phyloP scores from a whole-genome alignment of 805 yeast species.

The Metschnikowia continentalis region DNA sequence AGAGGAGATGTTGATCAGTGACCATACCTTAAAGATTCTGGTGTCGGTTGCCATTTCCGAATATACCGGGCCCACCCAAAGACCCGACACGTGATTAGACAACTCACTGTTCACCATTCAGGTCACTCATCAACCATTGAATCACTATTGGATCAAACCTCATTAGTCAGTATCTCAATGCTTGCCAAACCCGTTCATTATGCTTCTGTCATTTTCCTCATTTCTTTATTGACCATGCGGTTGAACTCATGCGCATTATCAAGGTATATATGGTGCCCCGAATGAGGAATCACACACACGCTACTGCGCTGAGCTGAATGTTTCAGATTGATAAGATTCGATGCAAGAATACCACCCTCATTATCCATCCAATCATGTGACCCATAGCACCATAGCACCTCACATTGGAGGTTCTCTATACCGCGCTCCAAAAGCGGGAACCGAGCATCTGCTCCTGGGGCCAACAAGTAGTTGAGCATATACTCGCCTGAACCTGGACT shows the following conservation, averaged over 20 bases:
- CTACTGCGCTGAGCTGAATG: slow-evolving; percentile 18
- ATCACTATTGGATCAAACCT: no score
- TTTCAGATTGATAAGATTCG: slow-evolving; percentile 27
- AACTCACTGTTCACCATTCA: background rate
- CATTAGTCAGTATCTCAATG: no score
- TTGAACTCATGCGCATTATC: slow-evolving; percentile 61
- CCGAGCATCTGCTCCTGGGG: slow-evolving; percentile 90
- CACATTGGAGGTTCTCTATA: slow-evolving; percentile 50
- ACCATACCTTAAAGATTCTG: slow-evolving; percentile 47
- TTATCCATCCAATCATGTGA: slow-evolving; percentile 63
- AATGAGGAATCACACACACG: slow-evolving; percentile 44
- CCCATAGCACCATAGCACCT: slow-evolving; percentile 83
- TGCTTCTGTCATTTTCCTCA: slow-evolving; percentile 25
- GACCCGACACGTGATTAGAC: background rate
- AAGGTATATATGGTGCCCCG: slow-evolving; percentile 78
- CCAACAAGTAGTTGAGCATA: slow-evolving; percentile 74
- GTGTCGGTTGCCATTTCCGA: slow-evolving; percentile 19
- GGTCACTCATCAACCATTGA: no score
- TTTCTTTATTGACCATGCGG: slow-evolving; percentile 45
- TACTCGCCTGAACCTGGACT: slow-evolving; percentile 92
- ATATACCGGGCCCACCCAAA: slow-evolving; percentile 21
- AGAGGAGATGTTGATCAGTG: slow-evolving; percentile 53
- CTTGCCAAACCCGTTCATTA: background rate
- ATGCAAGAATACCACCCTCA: slow-evolving; percentile 43
- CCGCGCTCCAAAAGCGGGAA: slow-evolving; percentile 57